phyloP scores from a whole-genome alignment of 108 stramenopile species.

The Ochromonas danica region DNA sequence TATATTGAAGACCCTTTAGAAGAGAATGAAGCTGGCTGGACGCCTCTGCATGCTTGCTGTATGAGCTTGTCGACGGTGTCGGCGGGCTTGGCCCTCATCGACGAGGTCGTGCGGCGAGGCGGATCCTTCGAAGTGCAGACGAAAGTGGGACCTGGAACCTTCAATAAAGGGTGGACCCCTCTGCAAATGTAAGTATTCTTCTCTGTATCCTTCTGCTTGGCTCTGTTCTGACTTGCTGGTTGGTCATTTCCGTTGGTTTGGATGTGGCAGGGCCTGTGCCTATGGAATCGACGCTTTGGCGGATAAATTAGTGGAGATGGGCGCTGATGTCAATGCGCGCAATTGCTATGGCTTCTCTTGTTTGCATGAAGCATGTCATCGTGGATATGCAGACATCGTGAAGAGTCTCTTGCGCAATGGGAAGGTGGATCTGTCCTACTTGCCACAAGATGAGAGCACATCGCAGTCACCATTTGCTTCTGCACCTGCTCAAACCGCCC shows the following conservation, averaged over 20 bases:
- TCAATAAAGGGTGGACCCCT: conserved; percentile 59
- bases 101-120: conserved; percentile 37
- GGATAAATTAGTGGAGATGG: conserved; percentile 46
- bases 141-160: conserved; percentile 52
- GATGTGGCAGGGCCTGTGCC: conserved; percentile 46
- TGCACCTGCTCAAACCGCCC: conserved; percentile 52
- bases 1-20: background rate
- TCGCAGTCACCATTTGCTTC: conserved; percentile 46
- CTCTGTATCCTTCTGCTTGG: background rate
- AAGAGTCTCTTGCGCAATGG: conserved; percentile 36
- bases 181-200: conserved; percentile 54
- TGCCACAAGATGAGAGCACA: conserved; percentile 41
- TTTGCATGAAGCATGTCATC: conserved; percentile 54
- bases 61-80: conserved; percentile 45
- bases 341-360: conserved; percentile 52
- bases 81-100: conserved; percentile 40
- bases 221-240: too few species aligned
- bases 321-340: conserved; percentile 44
- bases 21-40: conserved; percentile 56
- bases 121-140: conserved; percentile 48
- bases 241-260: background rate
- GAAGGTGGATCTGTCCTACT: conserved; percentile 31
- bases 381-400: conserved; percentile 51
- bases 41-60: conserved; percentile 62
- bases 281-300: conserved; percentile 56